phyloP scores from a whole-genome alignment of 75 land plant genomes.

The Pseudotsuga menziesii region DNA sequence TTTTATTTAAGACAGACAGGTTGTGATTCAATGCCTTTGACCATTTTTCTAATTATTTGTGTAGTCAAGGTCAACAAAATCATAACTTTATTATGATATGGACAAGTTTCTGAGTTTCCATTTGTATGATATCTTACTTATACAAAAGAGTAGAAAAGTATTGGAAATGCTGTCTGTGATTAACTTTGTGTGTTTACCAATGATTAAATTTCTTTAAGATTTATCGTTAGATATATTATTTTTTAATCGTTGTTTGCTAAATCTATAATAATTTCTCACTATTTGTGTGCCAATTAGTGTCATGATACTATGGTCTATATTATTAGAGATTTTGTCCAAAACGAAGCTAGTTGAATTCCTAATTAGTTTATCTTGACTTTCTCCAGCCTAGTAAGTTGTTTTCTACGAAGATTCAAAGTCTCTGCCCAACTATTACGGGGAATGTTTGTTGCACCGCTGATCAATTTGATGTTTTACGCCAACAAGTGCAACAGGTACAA shows the following conservation, averaged over 20 bases:
- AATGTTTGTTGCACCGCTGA: conserved; percentile 84
- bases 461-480: conserved; percentile 70
- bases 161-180: too few relatives aligned
- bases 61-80: too few relatives aligned
- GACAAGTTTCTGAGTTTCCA: too few relatives aligned
- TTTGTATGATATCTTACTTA: too few relatives aligned
- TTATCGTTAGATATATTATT: background rate
- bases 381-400: conserved; percentile 76
- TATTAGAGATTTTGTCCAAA: background rate
- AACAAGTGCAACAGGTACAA: conserved; percentile 89
- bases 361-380: conserved; percentile 5
- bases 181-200: too few relatives aligned
- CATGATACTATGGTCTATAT: background rate
- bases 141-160: too few relatives aligned
- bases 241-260: background rate
- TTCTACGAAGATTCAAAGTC: conserved; percentile 87
- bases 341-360: background rate
- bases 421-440: conserved; percentile 89
- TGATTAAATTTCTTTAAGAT: too few relatives aligned
- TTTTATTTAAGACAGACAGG: too few relatives aligned
- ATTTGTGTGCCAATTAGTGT: background rate
- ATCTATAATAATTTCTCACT: background rate
- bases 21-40: too few relatives aligned
- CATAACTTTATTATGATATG: too few relatives aligned
- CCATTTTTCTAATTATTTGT: too few relatives aligned